phyloP scores from a whole-genome alignment of 2,329 filamentous ascomycete species.

The Penicillium sp. region DNA sequence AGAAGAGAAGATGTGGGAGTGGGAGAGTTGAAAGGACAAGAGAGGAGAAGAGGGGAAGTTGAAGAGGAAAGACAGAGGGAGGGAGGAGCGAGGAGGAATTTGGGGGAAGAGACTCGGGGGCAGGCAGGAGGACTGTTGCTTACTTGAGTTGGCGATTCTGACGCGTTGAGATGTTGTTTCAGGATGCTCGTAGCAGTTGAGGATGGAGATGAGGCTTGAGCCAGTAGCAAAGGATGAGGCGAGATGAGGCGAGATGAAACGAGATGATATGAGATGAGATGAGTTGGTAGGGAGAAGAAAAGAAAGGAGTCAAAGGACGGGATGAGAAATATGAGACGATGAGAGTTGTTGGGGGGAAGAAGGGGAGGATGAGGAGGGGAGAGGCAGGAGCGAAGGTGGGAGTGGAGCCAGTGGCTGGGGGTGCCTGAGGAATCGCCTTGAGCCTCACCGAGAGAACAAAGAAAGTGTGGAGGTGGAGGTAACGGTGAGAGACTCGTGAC shows the following conservation, averaged over 20 bases:
- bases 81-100: no score
- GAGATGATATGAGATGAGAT: not conserved
- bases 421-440: not conserved
- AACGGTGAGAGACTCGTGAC: not conserved
- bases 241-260: not conserved
- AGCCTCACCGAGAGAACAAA: not conserved
- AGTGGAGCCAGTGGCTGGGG: not conserved
- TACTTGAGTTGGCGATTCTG: not conserved
- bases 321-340: not conserved
- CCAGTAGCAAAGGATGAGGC: no score
- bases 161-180: no score
- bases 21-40: not conserved
- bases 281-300: not conserved
- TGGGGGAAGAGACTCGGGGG: no score
- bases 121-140: not conserved
- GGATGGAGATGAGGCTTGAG: not conserved
- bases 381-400: not conserved
- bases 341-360: not conserved
- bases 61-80: not conserved
- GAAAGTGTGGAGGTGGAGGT: no score
- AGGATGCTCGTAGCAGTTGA: not conserved
- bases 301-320: no score
- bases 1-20: not conserved
- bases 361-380: not conserved
- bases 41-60: not conserved